Percentiles rank a stretch among this genome's conserved stretches.
phyloP scores from a whole-genome alignment of 306 rosid genomes.

The Prunus campanulata region DNA sequence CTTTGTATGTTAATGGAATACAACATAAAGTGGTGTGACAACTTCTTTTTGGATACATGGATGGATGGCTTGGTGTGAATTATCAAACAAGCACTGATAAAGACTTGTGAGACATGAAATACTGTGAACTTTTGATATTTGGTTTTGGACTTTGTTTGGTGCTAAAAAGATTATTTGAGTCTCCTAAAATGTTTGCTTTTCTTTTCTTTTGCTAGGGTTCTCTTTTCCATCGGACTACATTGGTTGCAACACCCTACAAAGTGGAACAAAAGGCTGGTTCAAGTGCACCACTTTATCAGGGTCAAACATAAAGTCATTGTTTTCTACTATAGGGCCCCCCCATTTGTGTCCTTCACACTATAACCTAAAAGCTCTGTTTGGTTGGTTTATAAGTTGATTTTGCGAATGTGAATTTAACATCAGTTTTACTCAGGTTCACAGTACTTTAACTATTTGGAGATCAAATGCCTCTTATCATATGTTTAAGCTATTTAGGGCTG shows the following conservation, averaged over 20 bases:
- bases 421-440: no score
- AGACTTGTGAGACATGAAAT: constrained; percentile 21
- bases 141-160: constrained; percentile 43
- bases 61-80: background rate
- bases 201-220: constrained; percentile 17
- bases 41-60: constrained; percentile 23
- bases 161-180: constrained; percentile 57
- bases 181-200: constrained; percentile 30
- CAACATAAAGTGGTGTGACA: constrained; percentile 3
- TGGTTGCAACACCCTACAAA: constrained; percentile 47
- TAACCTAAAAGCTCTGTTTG: background rate
- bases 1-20: background rate
- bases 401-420: no score
- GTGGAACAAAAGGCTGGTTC: constrained; percentile 61
- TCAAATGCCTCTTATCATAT: no score
- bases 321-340: constrained; percentile 13
- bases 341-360: constrained; percentile 24
- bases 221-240: constrained; percentile 31
- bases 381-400: background rate
- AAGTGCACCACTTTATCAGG: constrained; percentile 50
- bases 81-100: constrained; percentile 7
- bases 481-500: no score
- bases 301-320: constrained; percentile 60
- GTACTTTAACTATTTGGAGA: no score
- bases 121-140: constrained; percentile 47